Conservation (phyloP, 768 basidiomycete species). For the Russula brevipes region DNA sequence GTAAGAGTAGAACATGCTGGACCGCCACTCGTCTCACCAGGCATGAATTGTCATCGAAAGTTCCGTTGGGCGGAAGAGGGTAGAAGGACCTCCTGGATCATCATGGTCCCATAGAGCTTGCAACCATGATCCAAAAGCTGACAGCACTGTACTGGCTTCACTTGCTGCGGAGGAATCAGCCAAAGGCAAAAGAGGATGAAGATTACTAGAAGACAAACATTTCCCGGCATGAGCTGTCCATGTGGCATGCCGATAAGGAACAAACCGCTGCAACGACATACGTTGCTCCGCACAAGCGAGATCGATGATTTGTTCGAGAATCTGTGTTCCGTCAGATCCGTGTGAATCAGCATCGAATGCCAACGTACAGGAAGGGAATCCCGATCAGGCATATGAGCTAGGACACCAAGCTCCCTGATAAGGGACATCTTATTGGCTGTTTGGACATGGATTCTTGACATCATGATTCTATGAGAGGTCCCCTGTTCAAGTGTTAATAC, state of each 20-base stretch:
- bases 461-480: neutral
- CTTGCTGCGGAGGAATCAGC: neutral
- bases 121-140: conserved; percentile 21
- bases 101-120: conserved; percentile 21
- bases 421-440: conserved; percentile 1
- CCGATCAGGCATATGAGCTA: conserved; percentile 10
- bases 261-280: conserved; percentile 41
- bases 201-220: conserved; percentile 35
- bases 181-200: neutral
- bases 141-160: neutral
- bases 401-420: conserved; percentile 18
- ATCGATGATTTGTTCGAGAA: conserved; percentile 33
- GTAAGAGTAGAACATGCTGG: neutral
- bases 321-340: neutral
- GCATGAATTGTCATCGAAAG: conserved; percentile 10
- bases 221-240: conserved; percentile 43
- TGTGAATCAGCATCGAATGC: neutral
- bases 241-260: conserved; percentile 51
- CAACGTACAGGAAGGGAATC: conserved; percentile 2
- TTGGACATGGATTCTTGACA: neutral
- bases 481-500: neutral
- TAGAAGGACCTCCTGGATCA: conserved; percentile 14
- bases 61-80: conserved; percentile 19
- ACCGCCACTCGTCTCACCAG: conserved; percentile 9
- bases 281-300: conserved; percentile 16